These are phyloP conservation scores for Xylaria sp. DNA, from an alignment of 2,329 filamentous ascomycete species.

Conservation along the genomic window DNA sequence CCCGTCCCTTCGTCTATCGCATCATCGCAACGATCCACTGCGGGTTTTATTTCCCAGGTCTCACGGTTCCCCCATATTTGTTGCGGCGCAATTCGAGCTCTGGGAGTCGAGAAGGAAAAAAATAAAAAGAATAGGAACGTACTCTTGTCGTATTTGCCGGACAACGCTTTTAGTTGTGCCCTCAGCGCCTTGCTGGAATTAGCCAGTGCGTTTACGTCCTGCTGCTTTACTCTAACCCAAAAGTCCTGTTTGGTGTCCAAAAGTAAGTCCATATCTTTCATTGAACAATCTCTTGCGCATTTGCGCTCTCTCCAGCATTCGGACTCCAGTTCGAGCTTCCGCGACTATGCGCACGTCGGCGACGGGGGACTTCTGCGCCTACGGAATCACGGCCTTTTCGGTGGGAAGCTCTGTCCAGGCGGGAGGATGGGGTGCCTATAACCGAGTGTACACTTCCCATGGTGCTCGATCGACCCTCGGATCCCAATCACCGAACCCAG, in stretches of 20 bases:
- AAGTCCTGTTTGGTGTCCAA: conserved; percentile 52
- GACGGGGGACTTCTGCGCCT: conserved; percentile 4
- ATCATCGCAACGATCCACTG: conserved; percentile 33
- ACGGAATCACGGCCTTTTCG: conserved; percentile 2
- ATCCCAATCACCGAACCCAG: conserved; percentile 28
- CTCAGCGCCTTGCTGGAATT: conserved; percentile 31
- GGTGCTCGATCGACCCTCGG: conserved; percentile 28
- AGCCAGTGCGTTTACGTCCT: conserved; percentile 31
- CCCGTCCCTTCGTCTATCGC: conserved; percentile 34
- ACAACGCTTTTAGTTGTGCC: conserved; percentile 20
- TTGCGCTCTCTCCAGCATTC: conserved; percentile 28
- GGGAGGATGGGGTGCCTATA: conserved; percentile 11
- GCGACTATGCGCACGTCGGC: conserved; percentile 4
- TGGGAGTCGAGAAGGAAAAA: conserved; percentile 29
- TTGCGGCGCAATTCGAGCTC: conserved; percentile 30
- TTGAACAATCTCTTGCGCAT: conserved; percentile 16
- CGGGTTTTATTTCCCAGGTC: conserved; percentile 35
- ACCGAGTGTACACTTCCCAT: conserved; percentile 16
- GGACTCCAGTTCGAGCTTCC: conserved; percentile 16
- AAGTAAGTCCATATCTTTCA: conserved; percentile 49
- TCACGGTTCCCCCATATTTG: conserved; percentile 28
- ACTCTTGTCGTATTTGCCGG: conserved; percentile 24
- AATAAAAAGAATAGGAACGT: conserved; percentile 4
- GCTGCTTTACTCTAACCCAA: conserved; percentile 35
- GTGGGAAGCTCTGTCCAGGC: conserved; percentile 2